Evolutionary conservation across 2,329 filamentous ascomycete species (phyloP).

Genomic region (Pestalotiopsis sp.): DNA sequence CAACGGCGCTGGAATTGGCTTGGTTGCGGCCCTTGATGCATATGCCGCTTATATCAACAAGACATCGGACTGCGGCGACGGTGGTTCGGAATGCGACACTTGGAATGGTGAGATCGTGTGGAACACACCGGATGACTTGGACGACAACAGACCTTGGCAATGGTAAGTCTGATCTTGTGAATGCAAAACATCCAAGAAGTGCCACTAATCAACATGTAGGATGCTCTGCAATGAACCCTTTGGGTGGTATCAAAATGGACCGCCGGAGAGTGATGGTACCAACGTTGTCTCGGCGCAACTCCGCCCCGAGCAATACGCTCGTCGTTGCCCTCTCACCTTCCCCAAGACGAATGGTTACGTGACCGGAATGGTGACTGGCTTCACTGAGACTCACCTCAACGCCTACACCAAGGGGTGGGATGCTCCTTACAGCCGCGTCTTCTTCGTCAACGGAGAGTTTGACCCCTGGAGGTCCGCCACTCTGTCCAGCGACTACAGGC

Average conservation of each 20-base stretch:
- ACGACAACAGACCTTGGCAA: conserved; percentile 40
- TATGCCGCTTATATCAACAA: conserved; percentile 40
- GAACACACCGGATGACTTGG: conserved; percentile 37
- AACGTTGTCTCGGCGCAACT: conserved; percentile 18
- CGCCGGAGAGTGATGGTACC: conserved; percentile 29
- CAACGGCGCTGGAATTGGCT: conserved; percentile 36
- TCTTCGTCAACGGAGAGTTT: conserved; percentile 30
- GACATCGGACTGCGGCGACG: conserved; percentile 33
- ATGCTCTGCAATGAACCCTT: conserved; percentile 47
- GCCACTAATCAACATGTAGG: neutral
- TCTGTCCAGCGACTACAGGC: conserved; percentile 16
- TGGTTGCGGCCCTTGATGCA: conserved; percentile 39
- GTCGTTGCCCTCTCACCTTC: conserved; percentile 40
- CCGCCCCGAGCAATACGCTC: conserved; percentile 28
- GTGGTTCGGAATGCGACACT: conserved; percentile 39
- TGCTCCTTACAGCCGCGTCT: conserved; percentile 22
- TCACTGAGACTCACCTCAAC: conserved; percentile 19
- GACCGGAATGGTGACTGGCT: conserved; percentile 17
- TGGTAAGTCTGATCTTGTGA: conserved; percentile 26
- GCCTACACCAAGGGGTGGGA: conserved; percentile 28
- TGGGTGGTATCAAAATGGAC: conserved; percentile 29
- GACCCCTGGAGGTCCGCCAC: conserved; percentile 27
- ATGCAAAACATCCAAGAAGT: neutral
- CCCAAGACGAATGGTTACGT: conserved; percentile 30
- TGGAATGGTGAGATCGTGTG: conserved; percentile 34